Conservation (phyloP, 2,329 filamentous ascomycete genomes). For the Fusarium sp. region DNA sequence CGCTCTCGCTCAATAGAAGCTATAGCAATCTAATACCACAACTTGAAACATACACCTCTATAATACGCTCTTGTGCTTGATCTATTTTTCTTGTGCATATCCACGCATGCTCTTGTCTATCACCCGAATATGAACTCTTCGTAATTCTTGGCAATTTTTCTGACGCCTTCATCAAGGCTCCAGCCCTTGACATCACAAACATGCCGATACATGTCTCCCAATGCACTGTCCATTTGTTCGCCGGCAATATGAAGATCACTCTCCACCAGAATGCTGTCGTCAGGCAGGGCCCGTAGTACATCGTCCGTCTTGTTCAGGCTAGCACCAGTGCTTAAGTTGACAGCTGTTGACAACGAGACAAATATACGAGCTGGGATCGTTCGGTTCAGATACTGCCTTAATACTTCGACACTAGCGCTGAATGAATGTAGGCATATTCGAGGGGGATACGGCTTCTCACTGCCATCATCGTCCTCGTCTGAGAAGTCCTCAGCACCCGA, state of each 20-base stretch:
- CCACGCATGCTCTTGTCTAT: neutral
- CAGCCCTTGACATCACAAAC: constrained; percentile 84
- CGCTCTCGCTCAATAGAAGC: constrained; percentile 11
- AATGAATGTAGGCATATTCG: constrained; percentile 95
- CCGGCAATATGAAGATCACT: constrained; percentile 91
- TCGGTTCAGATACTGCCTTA: constrained; percentile 80
- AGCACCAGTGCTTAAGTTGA: constrained; percentile 74
- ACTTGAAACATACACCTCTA: constrained; percentile 3
- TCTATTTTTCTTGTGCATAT: neutral
- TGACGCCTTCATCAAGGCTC: constrained; percentile 76
- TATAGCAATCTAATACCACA: constrained; percentile 31
- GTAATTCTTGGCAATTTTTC: constrained; percentile 78
- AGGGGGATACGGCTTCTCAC: constrained; percentile 76
- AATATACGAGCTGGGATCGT: constrained; percentile 80
- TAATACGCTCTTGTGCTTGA: neutral
- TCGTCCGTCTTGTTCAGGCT: constrained; percentile 62
- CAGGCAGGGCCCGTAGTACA: constrained; percentile 77
- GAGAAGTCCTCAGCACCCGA: constrained; percentile 58
- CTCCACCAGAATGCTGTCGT: constrained; percentile 83
- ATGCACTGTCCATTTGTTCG: constrained; percentile 76
- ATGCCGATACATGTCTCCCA: constrained; percentile 79
- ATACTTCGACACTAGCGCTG: constrained; percentile 77
- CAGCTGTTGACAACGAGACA: constrained; percentile 86
- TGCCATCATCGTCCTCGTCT: constrained; percentile 44
- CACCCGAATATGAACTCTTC: constrained; percentile 76